These are phyloP conservation scores for Coniochaeta pulveracea DNA, from an alignment of 2,329 filamentous ascomycete species.

Conservation along the genomic window DNA sequence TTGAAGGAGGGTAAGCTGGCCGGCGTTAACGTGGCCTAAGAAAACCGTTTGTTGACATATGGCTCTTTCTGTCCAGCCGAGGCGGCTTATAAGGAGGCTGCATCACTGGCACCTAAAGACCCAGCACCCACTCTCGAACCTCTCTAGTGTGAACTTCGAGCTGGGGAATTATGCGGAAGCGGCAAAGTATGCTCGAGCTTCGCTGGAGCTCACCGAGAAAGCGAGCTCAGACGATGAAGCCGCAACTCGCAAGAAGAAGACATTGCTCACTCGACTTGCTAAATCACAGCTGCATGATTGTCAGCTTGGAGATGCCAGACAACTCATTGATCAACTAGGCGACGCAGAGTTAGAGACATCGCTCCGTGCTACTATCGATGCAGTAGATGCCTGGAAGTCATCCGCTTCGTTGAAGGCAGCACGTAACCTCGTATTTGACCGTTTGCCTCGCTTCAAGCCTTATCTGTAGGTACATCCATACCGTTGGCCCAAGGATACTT, in stretches of 20 bases:
- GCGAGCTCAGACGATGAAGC: slow-evolving; percentile 1
- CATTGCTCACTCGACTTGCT: slow-evolving; percentile 9
- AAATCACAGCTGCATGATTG: slow-evolving; percentile 11
- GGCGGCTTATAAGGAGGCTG: slow-evolving; percentile 8
- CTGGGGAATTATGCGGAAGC: slow-evolving; percentile 10
- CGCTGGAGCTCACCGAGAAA: slow-evolving; percentile 7
- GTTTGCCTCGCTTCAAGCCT: slow-evolving; percentile 10
- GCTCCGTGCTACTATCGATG: neutral
- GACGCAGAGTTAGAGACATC: slow-evolving; percentile 2
- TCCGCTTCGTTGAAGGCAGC: neutral
- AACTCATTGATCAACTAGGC: slow-evolving; percentile 4
- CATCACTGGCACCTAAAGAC: slow-evolving; percentile 7
- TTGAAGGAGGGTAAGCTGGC: slow-evolving; percentile 5
- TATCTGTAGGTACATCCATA: slow-evolving; percentile 7
- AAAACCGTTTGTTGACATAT: too few relatives aligned
- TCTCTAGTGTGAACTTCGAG: slow-evolving; percentile 13
- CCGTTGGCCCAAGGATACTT: too few relatives aligned
- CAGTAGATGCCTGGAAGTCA: neutral
- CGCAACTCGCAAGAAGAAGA: slow-evolving; percentile 5
- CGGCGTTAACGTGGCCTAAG: too few relatives aligned
- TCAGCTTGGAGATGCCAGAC: slow-evolving; percentile 6
- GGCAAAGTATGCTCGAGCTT: slow-evolving; percentile 6
- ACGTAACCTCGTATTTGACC: slow-evolving; percentile 7
- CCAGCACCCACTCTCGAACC: slow-evolving; percentile 10
- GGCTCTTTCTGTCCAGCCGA: slow-evolving; percentile 4